A percentile compares a stretch with the other conserved stretches of the same genome.
These are phyloP conservation scores for Gossypium thurberi DNA, from an alignment of 345 rosid genomes.

Conservation along the genomic window DNA sequence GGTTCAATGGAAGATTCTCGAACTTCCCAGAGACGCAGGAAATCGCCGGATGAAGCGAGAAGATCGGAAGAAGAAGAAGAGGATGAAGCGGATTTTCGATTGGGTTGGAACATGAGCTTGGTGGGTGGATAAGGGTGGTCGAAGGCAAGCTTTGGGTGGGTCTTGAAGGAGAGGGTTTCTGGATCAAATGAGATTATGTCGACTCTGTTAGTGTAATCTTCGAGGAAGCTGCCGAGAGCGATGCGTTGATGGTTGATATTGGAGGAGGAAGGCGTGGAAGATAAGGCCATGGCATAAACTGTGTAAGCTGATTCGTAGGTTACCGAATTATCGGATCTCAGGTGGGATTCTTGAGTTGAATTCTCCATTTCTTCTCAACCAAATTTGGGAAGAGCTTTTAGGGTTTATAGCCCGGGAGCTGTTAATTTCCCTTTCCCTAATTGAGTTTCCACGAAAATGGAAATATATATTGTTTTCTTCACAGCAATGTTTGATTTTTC, in stretches of 20 bases:
- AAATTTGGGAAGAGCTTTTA: not conserved
- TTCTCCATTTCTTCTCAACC: slow-evolving; percentile 46
- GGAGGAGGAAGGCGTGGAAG: slow-evolving; percentile 30
- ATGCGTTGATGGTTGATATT: slow-evolving; percentile 42
- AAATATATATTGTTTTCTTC: too few species aligned
- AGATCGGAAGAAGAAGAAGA: slow-evolving; percentile 27
- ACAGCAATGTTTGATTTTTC: too few species aligned
- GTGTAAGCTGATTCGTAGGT: slow-evolving; percentile 84
- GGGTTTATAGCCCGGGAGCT: too few species aligned
- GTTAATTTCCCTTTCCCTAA: not conserved
- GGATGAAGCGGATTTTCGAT: slow-evolving; percentile 14
- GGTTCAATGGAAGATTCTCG: slow-evolving; percentile 46
- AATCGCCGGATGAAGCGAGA: slow-evolving; percentile 75
- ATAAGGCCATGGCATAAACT: slow-evolving; percentile 78
- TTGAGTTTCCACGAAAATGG: not conserved
- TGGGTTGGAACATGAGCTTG: slow-evolving; percentile 69
- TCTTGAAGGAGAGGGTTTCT: slow-evolving; percentile 49
- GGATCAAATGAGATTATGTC: slow-evolving; percentile 79
- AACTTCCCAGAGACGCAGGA: slow-evolving; percentile 73
- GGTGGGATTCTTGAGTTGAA: slow-evolving; percentile 67
- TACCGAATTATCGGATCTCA: slow-evolving; percentile 66
- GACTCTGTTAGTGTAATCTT: slow-evolving; percentile 76
- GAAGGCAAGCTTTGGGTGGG: slow-evolving; percentile 48
- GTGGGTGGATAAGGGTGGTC: slow-evolving; percentile 82
- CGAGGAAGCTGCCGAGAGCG: slow-evolving; percentile 88